Evolutionary conservation across 1,284 basidiomycete species (phyloP), one percentile per base, ranked within the genome.

Genomic region (Trichosporon ovoides): DNA sequence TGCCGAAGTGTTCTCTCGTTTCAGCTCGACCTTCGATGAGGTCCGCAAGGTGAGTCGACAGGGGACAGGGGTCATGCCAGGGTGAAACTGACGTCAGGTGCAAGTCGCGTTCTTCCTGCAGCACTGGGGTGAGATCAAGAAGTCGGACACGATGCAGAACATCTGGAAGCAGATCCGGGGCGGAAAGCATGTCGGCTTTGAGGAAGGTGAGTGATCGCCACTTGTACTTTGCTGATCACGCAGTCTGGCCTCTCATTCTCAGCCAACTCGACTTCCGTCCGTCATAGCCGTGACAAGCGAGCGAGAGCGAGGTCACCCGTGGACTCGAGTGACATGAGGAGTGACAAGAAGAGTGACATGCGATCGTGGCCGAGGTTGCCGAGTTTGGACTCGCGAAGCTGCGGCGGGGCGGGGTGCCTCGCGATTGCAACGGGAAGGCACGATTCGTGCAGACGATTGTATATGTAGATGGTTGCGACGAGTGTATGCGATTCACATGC

Each of bases 1-100:
- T 1, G 87, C 87, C 66, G 91, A 94, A 72, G 85, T 88, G 38
- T 94, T 94, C 68, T 89, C 87, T 6, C 84, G 86, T 0, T 93
- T 93, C 78, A 86, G 87, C 13, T 85, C 86, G 14, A 85, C 85
- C 1, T 92, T 89, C 66, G 85, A 87, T 55, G 87, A 89, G 38
- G 85, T 94, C n/a, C 81, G 89, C 55, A 89, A 88, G 82, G 87
- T 85, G 48, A 57, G 69, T 61, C 28, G 7, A n/a, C 3, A 36
- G 16, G 9, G 28, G 43, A 3, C 1, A 4, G 1, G 35, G 3
- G 12, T n/a, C n/a, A n/a, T n/a, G n/a, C n/a, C n/a, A n/a, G n/a
- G n/a, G n/a, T n/a, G 11, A 11, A 49, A 20, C 59, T 57, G 36
- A 49, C 43, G 9, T 4, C 63, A 87, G 85, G 82, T 87, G n/a